These are phyloP conservation scores for Torrubiella hemipterigena DNA, from an alignment of 2,329 filamentous ascomycete species.

Conservation along the genomic window DNA sequence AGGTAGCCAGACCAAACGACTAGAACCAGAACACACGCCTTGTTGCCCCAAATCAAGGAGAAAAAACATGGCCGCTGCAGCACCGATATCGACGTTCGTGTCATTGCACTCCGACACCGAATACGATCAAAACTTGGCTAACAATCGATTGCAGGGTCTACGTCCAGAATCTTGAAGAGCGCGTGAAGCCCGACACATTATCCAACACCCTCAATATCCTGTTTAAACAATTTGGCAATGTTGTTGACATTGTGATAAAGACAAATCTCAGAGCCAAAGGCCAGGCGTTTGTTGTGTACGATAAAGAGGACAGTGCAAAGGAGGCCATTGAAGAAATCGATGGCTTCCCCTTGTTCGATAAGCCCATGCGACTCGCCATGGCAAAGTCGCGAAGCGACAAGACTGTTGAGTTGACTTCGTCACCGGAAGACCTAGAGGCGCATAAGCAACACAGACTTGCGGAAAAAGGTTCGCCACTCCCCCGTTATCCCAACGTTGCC, in stretches of 20 bases:
- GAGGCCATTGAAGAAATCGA: constrained; percentile 80
- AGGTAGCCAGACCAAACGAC: too few species aligned
- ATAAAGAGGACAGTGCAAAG: constrained; percentile 63
- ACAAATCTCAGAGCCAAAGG: constrained; percentile 86
- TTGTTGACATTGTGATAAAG: constrained; percentile 79
- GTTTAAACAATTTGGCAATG: constrained; percentile 79
- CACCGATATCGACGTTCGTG: constrained; percentile 56
- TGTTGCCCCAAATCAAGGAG: constrained; percentile 3
- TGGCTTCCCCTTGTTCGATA: constrained; percentile 86
- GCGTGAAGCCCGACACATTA: constrained; percentile 69
- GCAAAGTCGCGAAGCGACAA: constrained; percentile 81
- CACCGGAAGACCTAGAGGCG: constrained; percentile 67
- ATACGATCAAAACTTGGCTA: constrained; percentile 21
- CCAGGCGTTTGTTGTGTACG: constrained; percentile 91
- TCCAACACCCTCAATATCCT: constrained; percentile 62
- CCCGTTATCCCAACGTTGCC: neutral
- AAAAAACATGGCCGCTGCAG: constrained; percentile 23
- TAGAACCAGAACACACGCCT: neutral
- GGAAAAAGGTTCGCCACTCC: constrained; percentile 61
- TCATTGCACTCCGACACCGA: constrained; percentile 60
- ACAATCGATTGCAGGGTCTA: constrained; percentile 41
- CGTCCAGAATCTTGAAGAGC: constrained; percentile 81
- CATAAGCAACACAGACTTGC: constrained; percentile 77
- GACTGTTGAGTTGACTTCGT: constrained; percentile 64
- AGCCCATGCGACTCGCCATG: constrained; percentile 75